These are phyloP conservation scores for Dothidotthia symphoricarpi DNA, from an alignment of 2,329 filamentous ascomycete species.

Conservation along the genomic window DNA sequence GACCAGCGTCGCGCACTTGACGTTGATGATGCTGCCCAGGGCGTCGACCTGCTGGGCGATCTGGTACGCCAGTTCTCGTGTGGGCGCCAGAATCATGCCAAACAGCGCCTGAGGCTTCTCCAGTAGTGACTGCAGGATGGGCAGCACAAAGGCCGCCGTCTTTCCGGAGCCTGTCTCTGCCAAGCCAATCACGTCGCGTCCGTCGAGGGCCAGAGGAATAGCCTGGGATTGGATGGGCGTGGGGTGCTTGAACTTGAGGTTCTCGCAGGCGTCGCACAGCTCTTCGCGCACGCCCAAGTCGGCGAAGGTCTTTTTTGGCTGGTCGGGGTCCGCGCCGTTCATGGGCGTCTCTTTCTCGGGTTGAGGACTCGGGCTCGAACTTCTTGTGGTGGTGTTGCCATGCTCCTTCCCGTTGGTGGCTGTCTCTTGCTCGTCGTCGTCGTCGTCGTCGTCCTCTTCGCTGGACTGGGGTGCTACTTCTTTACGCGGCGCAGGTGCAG, in stretches of 20 bases:
- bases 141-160: conserved; percentile 90
- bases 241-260: conserved; percentile 77
- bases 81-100: conserved; percentile 87
- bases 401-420: conserved; percentile 3
- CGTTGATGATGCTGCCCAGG: conserved; percentile 81
- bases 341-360: no score
- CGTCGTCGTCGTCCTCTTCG: conserved; percentile 25
- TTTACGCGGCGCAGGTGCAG: conserved; percentile 2
- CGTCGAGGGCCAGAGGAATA: conserved; percentile 76
- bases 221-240: conserved; percentile 87
- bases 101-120: conserved; percentile 83
- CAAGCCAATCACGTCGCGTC: conserved; percentile 85
- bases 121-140: conserved; percentile 85
- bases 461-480: conserved; percentile 23
- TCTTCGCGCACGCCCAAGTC: conserved; percentile 79
- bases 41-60: conserved; percentile 87
- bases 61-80: conserved; percentile 88
- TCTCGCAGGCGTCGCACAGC: conserved; percentile 82
- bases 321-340: conserved; percentile 16
- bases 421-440: conserved; percentile 9
- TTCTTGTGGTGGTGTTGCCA: neutral
- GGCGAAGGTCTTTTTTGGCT: conserved; percentile 61
- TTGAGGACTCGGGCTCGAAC: conserved; percentile 1
- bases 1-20: conserved; percentile 81
- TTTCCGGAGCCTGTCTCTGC: conserved; percentile 96